Percentiles rank a stretch among this genome's conserved stretches.
Evolutionary conservation across 495 filamentous ascomycete species (phyloP).

Genomic region (Pseudomonodictys pantanalensis): DNA sequence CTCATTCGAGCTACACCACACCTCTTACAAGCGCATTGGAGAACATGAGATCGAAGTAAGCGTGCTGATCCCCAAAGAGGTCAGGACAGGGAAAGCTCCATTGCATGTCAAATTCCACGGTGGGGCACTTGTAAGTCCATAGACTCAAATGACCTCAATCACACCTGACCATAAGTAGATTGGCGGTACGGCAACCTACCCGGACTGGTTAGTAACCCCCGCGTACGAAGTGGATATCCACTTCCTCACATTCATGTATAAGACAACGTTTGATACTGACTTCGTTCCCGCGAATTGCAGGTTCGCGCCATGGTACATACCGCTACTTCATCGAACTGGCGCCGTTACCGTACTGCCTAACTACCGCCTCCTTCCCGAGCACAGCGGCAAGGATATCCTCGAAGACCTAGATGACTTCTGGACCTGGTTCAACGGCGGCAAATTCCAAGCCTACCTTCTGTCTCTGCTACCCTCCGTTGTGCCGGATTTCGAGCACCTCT

Average conservation of each 20-base stretch:
- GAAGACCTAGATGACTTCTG: conserved; percentile 52
- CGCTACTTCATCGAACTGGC: conserved; percentile 13
- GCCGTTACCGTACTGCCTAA: conserved; percentile 49
- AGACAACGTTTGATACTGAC: not conserved
- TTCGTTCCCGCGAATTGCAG: conserved; percentile 18
- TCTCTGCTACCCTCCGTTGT: not conserved
- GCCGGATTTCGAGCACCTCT: conserved; percentile 21
- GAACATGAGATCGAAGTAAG: conserved; percentile 15
- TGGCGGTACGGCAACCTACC: too few relatives aligned
- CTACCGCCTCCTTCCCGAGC: conserved; percentile 54
- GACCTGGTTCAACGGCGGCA: conserved; percentile 44
- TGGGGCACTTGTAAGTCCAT: conserved; percentile 10
- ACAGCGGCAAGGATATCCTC: conserved; percentile 48
- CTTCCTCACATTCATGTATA: too few relatives aligned
- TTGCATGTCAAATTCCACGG: conserved; percentile 28
- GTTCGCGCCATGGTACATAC: conserved; percentile 21
- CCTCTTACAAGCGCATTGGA: conserved; percentile 25
- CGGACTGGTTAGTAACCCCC: too few relatives aligned
- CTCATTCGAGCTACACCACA: conserved; percentile 10
- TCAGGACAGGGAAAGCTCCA: conserved; percentile 23
- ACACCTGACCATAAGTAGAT: too few relatives aligned
- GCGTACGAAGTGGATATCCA: too few relatives aligned
- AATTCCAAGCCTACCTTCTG: conserved; percentile 1
- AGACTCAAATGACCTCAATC: not conserved
- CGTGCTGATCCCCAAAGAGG: conserved; percentile 27